Evolutionary conservation across 768 basidiomycete genomes (phyloP).

Genomic region (Phylloporus sp.): DNA sequence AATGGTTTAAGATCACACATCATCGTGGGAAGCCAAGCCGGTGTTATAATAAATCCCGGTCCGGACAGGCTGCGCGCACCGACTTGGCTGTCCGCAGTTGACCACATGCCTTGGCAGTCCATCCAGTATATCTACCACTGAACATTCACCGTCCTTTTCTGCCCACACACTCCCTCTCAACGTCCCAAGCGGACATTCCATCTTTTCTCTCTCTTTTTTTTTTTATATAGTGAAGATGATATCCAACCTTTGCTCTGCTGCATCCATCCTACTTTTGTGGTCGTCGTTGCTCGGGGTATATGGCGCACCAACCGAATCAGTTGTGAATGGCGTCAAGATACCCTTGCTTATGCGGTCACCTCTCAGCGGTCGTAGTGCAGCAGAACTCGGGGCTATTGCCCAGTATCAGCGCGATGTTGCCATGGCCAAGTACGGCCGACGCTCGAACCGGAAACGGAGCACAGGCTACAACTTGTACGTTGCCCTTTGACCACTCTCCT

Average conservation of each 20-base stretch:
- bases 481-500: background rate
- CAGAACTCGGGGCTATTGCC: slow-evolving; percentile 31
- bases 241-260: slow-evolving; percentile 6
- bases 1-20: too few species aligned
- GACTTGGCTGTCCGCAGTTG: too few species aligned
- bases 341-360: slow-evolving; percentile 20
- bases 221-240: slow-evolving; percentile 10
- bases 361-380: background rate
- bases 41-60: too few species aligned
- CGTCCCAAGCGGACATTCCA: background rate
- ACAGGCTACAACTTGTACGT: slow-evolving; percentile 52
- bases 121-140: too few species aligned
- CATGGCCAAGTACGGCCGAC: slow-evolving; percentile 45
- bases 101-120: too few species aligned
- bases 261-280: slow-evolving; percentile 11
- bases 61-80: too few species aligned
- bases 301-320: slow-evolving; percentile 14
- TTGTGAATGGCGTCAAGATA: slow-evolving; percentile 15
- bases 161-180: background rate
- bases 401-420: slow-evolving; percentile 41
- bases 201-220: background rate
- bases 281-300: slow-evolving; percentile 5
- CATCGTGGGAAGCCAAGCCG: too few species aligned
- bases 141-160: too few species aligned
- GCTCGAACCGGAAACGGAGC: slow-evolving; percentile 35